Percentiles rank a stretch among this genome's conserved stretches.
phyloP scores from a whole-genome alignment of 1,284 basidiomycete species.

The Lentinula novae-zelandiae region DNA sequence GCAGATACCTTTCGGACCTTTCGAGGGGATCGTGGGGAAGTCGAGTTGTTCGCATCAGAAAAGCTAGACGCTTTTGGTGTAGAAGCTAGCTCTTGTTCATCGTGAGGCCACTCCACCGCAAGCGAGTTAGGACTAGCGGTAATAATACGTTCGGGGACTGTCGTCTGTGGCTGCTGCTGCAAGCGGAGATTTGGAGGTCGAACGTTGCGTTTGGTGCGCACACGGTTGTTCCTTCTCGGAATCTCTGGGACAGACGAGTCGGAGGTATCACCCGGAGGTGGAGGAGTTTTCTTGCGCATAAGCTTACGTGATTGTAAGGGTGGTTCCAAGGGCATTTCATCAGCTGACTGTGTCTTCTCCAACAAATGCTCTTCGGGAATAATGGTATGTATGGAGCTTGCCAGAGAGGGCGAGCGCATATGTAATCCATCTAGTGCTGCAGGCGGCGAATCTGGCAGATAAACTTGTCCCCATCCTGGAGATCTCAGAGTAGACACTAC shows the following conservation, averaged over 20 bases:
- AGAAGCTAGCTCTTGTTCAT: constrained; percentile 41
- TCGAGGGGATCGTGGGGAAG: constrained; percentile 31
- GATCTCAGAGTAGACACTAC: neutral
- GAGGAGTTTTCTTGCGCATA: constrained; percentile 36
- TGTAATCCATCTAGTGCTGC: constrained; percentile 5
- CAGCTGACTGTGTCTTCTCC: neutral
- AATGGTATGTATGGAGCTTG: constrained; percentile 21
- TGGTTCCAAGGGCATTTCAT: constrained; percentile 22
- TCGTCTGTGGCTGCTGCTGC: constrained; percentile 28
- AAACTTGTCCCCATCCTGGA: constrained; percentile 10
- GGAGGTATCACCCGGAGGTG: constrained; percentile 36
- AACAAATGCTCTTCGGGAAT: constrained; percentile 24
- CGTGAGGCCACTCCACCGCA: constrained; percentile 49
- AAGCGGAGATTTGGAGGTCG: constrained; percentile 46
- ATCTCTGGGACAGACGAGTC: constrained; percentile 40
- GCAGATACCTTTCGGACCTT: constrained; percentile 29
- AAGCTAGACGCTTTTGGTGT: constrained; percentile 58
- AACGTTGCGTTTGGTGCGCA: constrained; percentile 49
- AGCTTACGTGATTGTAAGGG: constrained; percentile 25
- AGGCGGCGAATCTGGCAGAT: constrained; percentile 19
- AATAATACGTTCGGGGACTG: constrained; percentile 11
- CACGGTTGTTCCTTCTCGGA: constrained; percentile 36
- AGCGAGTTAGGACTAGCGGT: constrained; percentile 33
- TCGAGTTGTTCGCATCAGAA: constrained; percentile 26
- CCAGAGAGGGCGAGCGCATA: constrained; percentile 3